Conservation (phyloP, 2,329 filamentous ascomycete genomes). For the Elsinoe batatas region DNA sequence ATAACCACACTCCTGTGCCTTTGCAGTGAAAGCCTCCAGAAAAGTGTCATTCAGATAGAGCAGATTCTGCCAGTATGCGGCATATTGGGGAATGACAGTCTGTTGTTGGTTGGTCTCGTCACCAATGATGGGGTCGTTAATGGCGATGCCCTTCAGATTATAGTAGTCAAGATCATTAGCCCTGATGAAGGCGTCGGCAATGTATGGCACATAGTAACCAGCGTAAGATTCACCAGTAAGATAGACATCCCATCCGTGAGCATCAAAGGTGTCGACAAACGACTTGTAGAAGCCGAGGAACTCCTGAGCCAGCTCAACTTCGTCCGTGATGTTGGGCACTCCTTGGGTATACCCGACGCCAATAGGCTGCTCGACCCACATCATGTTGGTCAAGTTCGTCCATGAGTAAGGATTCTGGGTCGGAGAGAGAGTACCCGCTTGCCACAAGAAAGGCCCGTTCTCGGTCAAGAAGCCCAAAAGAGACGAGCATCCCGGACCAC, state of each 20-base stretch:
- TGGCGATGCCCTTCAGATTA: slow-evolving; percentile 41
- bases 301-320: slow-evolving; percentile 36
- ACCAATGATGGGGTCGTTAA: slow-evolving; percentile 41
- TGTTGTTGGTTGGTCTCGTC: slow-evolving; percentile 31
- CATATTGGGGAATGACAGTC: slow-evolving; percentile 27
- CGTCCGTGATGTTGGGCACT: slow-evolving; percentile 36
- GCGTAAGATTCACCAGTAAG: slow-evolving; percentile 56
- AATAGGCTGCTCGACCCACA: slow-evolving; percentile 52
- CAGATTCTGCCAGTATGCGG: slow-evolving; percentile 33
- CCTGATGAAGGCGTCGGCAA: slow-evolving; percentile 44
- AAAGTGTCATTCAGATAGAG: slow-evolving; percentile 36
- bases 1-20: slow-evolving; percentile 30
- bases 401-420: slow-evolving; percentile 37
- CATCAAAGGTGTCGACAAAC: slow-evolving; percentile 44
- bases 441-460: slow-evolving; percentile 36
- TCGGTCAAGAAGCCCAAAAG: slow-evolving; percentile 36
- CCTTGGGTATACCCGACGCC: slow-evolving; percentile 37
- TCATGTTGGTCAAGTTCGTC: slow-evolving; percentile 60
- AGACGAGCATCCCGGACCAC: slow-evolving; percentile 32
- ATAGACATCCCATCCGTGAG: slow-evolving; percentile 53
- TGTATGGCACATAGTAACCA: slow-evolving; percentile 50
- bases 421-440: slow-evolving; percentile 30
- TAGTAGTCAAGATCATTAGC: slow-evolving; percentile 42
- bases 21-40: slow-evolving; percentile 27
- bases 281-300: slow-evolving; percentile 45